Evolutionary conservation across 225 moss, liverwort and hornwort genomes (phyloP).

Genomic region (Neckera pumila): DNA sequence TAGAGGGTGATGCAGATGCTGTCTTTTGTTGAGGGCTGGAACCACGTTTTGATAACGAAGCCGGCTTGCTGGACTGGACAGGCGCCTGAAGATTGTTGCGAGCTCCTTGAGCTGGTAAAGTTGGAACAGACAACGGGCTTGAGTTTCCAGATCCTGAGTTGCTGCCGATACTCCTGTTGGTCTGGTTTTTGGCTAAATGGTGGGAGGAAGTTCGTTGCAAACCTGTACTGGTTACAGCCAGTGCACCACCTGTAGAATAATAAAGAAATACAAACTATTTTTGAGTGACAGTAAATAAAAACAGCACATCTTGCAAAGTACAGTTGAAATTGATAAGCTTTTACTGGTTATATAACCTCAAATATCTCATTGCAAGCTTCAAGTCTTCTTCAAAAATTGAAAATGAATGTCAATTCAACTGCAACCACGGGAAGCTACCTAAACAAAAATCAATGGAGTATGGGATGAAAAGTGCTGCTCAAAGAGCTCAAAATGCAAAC

Average conservation of each 20-base stretch:
- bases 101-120: slow-evolving; percentile 18
- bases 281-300: neutral
- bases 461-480: neutral
- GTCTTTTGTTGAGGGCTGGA: slow-evolving; percentile 25
- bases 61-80: slow-evolving; percentile 22
- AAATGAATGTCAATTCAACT: neutral
- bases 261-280: neutral
- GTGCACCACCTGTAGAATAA: slow-evolving; percentile 28
- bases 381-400: neutral
- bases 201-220: slow-evolving; percentile 47
- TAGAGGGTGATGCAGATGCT: neutral
- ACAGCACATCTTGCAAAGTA: neutral
- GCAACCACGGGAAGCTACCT: neutral
- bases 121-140: slow-evolving; percentile 17
- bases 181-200: slow-evolving; percentile 36
- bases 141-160: slow-evolving; percentile 32
- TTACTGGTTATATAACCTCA: neutral
- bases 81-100: slow-evolving; percentile 13
- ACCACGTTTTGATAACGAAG: slow-evolving; percentile 11
- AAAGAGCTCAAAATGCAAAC: slow-evolving; percentile 25
- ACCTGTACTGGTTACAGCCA: slow-evolving; percentile 22
- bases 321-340: neutral
- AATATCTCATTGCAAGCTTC: neutral
- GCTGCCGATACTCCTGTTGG: slow-evolving; percentile 23
- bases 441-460: neutral